Evolutionary conservation across 345 rosid genomes (phyloP).

Genomic region (Murraya paniculata): DNA sequence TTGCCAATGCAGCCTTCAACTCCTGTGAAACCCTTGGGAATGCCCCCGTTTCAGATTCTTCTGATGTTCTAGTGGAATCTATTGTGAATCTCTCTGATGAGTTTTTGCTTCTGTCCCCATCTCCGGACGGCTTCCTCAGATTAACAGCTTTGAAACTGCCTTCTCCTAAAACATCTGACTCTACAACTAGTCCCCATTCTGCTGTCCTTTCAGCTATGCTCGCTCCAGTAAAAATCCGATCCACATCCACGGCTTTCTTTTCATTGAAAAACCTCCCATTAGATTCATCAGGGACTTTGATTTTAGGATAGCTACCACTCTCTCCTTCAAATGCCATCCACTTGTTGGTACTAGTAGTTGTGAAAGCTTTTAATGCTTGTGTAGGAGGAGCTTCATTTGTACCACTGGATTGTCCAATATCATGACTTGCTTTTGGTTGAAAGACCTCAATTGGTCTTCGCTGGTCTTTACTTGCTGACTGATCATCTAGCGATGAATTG

Average conservation of each 20-base stretch:
- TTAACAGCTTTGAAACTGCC: slow-evolving; percentile 43
- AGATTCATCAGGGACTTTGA: slow-evolving; percentile 9
- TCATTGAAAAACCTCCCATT: background rate
- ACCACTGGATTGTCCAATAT: slow-evolving; percentile 12
- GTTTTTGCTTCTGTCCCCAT: slow-evolving; percentile 39
- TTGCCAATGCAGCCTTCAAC: slow-evolving; percentile 79
- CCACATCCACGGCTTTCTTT: slow-evolving; percentile 1
- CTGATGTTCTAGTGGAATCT: slow-evolving; percentile 61
- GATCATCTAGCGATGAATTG: slow-evolving; percentile 2
- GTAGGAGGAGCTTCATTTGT: background rate
- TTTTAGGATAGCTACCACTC: slow-evolving; percentile 8
- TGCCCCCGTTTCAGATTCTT: slow-evolving; percentile 51
- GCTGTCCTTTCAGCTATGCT: slow-evolving; percentile 68
- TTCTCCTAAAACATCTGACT: slow-evolving; percentile 37
- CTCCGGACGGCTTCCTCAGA: slow-evolving; percentile 28
- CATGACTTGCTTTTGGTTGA: slow-evolving; percentile 20
- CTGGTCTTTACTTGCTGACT: slow-evolving; percentile 8
- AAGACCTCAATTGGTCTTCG: slow-evolving; percentile 35
- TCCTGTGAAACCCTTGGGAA: slow-evolving; percentile 85
- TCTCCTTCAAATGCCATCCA: slow-evolving; percentile 70
- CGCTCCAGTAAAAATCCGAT: slow-evolving; percentile 36
- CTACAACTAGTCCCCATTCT: slow-evolving; percentile 82
- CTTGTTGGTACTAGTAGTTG: slow-evolving; percentile 29
- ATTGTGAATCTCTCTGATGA: slow-evolving; percentile 25
- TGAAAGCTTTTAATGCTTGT: slow-evolving; percentile 11